Base-by-base conservation (phyloP, 148 eudicot species). In the Cornus suecica region DNA sequence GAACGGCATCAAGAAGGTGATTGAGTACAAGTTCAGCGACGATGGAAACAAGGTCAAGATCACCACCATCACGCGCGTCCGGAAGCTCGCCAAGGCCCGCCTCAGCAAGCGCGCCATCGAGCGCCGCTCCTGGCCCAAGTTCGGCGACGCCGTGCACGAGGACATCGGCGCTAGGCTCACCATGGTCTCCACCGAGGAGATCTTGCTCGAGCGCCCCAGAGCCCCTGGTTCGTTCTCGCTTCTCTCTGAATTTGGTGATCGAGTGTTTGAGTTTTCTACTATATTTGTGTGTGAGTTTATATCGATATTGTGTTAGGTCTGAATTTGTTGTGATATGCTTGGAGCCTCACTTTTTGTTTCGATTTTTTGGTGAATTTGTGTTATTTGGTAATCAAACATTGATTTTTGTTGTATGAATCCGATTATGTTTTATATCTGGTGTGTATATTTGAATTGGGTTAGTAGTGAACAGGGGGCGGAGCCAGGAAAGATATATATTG, bases 171-270 rank as follows among this genome's bases (percentile, higher is more conserved):
- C 83, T 61, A 82, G 86, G 16, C 88, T 90, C 13, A 91, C 95
- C 14, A 83, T 86, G 88, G 89, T 88, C 18, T 85, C 92, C 34
- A 88, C 87, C n/a, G 95, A 90, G 70, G 92, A 90, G 80, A 87
- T 90, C 61, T 8, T 69, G 34, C 85, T 90, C 28, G 90, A 87
- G 66, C 89, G 88, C 0, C 92, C 89, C 23, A 79, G 71, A 2
- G 71, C 88, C 31, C 89, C 87, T 22, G 92, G 92, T 90, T 70
- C 10, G 69, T 29, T 24, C 22, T 52, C 58, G 1, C 34, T 37
- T 37, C 9, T 37, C 42, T 37, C 42, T 37, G 9, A 37, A 6
- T 37, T 37, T 37, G 42, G 9, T 37, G 8, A 37, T 1, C 9
- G 9, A 37, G n/a, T n/a, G n/a, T n/a, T n/a, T n/a, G n/a, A n/a